These are phyloP conservation scores for Neofusicoccum sp. DNA, from an alignment of 2,329 filamentous ascomycete species.

Conservation along the genomic window DNA sequence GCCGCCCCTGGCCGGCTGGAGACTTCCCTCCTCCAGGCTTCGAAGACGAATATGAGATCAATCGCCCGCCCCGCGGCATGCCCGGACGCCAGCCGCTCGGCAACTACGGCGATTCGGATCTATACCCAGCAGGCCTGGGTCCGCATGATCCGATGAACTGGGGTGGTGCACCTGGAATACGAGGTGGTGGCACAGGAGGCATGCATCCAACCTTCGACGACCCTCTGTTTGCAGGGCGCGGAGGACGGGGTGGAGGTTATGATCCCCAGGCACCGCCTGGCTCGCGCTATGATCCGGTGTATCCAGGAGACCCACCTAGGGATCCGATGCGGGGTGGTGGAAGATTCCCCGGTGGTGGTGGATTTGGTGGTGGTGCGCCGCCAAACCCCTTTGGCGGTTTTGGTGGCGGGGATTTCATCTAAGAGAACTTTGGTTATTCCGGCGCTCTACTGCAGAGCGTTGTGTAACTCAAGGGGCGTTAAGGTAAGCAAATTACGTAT, in stretches of 20 bases:
- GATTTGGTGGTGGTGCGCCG: conserved; percentile 42
- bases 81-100: conserved; percentile 56
- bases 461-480: too few species aligned
- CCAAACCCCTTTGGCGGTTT: conserved; percentile 62
- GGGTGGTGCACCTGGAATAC: conserved; percentile 56
- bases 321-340: conserved; percentile 25
- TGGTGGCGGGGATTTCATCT: conserved; percentile 60
- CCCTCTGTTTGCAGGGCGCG: conserved; percentile 69
- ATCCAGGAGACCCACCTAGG: conserved; percentile 50
- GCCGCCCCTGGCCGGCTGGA: conserved; percentile 63
- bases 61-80: conserved; percentile 60
- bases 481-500: too few species aligned
- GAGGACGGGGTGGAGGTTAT: conserved; percentile 49
- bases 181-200: conserved; percentile 65
- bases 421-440: too few species aligned
- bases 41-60: conserved; percentile 87
- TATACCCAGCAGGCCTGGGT: conserved; percentile 82
- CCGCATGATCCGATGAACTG: conserved; percentile 79
- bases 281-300: conserved; percentile 83
- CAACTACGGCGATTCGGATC: conserved; percentile 78
- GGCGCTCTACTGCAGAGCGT: too few species aligned
- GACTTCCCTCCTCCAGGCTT: conserved; percentile 87
- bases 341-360: conserved; percentile 21
- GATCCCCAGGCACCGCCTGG: conserved; percentile 80
- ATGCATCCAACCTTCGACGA: conserved; percentile 98